A percentile compares a stretch with the other conserved stretches of the same genome.
phyloP scores from a whole-genome alignment of 441 rosid genomes.

The Corymbia calophylla region DNA sequence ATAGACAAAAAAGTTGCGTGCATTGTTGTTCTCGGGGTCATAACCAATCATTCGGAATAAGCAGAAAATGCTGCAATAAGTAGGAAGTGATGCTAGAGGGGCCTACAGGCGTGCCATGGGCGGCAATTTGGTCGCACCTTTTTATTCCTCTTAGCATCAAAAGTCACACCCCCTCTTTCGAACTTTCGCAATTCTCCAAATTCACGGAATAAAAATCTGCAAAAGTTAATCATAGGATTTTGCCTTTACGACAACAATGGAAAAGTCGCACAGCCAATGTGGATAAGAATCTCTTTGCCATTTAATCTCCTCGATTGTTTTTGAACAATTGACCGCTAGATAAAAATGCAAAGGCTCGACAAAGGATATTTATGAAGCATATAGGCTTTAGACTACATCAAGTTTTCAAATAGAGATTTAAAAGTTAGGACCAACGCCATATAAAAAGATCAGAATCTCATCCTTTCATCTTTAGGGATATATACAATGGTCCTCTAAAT shows the following conservation, averaged over 20 bases:
- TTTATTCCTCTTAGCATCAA: conserved; percentile 3
- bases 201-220: not conserved
- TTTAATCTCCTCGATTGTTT: not conserved
- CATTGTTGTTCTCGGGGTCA: not conserved
- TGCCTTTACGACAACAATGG: not conserved
- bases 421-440: not conserved
- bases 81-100: conserved; percentile 8
- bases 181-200: not conserved
- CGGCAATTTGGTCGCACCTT: conserved; percentile 21
- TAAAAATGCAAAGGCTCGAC: not conserved
- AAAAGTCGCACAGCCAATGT: not conserved
- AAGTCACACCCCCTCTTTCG: conserved; percentile 20
- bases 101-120: conserved; percentile 35
- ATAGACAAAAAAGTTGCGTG: not conserved
- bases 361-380: not conserved
- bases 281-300: not conserved
- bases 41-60: conserved; percentile 33
- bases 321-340: not conserved
- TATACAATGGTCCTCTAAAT: not conserved
- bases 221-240: conserved; percentile 4
- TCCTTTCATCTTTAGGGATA: not conserved
- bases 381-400: not conserved
- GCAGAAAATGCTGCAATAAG: conserved; percentile 3
- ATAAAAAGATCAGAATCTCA: not conserved
- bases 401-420: not conserved